Conservation (phyloP, 306 rosid species). For the Citrullus amarus region DNA sequence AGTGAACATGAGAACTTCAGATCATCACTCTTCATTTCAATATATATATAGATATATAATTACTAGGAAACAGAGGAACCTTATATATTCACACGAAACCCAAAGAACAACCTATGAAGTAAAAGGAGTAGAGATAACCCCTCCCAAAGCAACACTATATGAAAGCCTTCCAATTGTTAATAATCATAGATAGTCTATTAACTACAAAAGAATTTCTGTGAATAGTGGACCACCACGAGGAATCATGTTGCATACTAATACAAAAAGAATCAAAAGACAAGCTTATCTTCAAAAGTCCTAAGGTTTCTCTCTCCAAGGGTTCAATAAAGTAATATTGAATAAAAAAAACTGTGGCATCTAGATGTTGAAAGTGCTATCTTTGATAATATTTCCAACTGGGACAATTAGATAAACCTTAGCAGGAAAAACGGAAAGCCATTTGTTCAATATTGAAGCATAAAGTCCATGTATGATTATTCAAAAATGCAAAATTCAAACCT, state of each 20-base stretch:
- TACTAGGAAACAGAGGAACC: not conserved
- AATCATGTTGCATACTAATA: not conserved
- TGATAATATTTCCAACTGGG: not conserved
- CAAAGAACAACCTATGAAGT: not conserved
- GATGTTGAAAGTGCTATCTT: not conserved
- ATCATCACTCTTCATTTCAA: slow-evolving; percentile 3
- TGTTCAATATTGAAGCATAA: not conserved
- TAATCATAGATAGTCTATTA: not conserved
- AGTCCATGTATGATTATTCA: not conserved
- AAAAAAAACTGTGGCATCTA: not conserved
- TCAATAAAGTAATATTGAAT: not conserved
- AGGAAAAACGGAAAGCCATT: not conserved
- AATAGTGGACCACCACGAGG: not conserved
- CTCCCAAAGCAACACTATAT: not conserved
- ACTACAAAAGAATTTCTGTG: not conserved
- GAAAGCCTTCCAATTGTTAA: not conserved
- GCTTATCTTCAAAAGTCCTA: not conserved
- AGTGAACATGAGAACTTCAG: slow-evolving; percentile 21
- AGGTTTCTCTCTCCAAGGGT: not conserved
- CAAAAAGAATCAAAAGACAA: not conserved
- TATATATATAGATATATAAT: not conserved
- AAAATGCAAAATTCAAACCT: not conserved
- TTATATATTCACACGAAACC: not conserved
- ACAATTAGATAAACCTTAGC: not conserved
- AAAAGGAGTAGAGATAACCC: not conserved